Evolutionary conservation across 176 grass and related monocot species (phyloP).

Genomic region (Ampelocalamus luodianensis): DNA sequence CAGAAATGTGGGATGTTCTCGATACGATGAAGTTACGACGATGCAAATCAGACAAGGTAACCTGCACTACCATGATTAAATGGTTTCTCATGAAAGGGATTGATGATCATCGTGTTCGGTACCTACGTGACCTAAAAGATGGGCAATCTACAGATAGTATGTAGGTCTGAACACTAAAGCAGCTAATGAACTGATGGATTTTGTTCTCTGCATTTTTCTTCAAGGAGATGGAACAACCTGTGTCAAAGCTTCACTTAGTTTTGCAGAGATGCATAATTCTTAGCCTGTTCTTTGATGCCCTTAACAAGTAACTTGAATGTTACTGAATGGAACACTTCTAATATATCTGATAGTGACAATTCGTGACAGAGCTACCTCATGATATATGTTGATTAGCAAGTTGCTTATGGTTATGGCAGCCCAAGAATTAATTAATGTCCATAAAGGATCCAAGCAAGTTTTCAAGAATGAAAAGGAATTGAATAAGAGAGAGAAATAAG

Average conservation of each 20-base stretch:
- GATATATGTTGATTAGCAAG: neutral
- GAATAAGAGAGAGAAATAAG: neutral
- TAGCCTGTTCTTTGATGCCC: neutral
- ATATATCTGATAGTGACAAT: neutral
- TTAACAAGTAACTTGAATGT: neutral
- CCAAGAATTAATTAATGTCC: neutral
- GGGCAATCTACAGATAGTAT: slow-evolving; percentile 35
- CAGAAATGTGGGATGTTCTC: slow-evolving; percentile 81
- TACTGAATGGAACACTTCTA: slow-evolving; percentile 13
- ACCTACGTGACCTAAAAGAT: slow-evolving; percentile 66
- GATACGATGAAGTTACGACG: slow-evolving; percentile 72
- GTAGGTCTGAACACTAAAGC: slow-evolving; percentile 27
- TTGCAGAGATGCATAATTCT: neutral
- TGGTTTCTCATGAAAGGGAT: slow-evolving; percentile 87
- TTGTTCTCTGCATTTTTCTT: slow-evolving; percentile 6
- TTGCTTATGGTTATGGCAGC: neutral
- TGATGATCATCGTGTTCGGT: slow-evolving; percentile 72
- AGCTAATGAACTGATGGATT: neutral
- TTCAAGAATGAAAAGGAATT: neutral
- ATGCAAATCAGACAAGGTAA: slow-evolving; percentile 80
- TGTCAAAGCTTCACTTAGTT: neutral
- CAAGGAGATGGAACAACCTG: slow-evolving; percentile 15
- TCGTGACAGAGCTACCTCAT: neutral
- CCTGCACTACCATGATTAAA: slow-evolving; percentile 90
- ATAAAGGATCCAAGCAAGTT: neutral